Evolutionary conservation across 129 eudicot genomes (phyloP), one percentile per base, ranked within the genome.

Genomic region (Centella asiatica): DNA sequence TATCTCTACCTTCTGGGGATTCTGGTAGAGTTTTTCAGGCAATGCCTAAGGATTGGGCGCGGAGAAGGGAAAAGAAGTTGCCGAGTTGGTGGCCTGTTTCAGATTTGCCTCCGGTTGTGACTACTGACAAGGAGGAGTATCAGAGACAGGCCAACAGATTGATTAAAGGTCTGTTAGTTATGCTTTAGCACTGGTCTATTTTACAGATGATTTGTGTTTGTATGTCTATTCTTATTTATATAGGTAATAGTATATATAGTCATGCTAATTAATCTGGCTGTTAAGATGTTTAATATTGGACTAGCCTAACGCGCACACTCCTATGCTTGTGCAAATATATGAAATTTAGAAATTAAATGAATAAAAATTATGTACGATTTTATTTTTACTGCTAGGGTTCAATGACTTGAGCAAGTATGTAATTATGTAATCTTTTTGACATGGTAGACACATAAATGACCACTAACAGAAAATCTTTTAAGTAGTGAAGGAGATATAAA

Each of bases 31-130:
- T 25, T 69, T 59, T 66, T 8, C 54, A 44, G 28, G 40, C 57
- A n/a, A 45, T 62, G 70, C 23, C 60, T 60, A 74, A 37, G 54
- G 72, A 53, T 17, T 66, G 76, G 84, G 74, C 44, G 64, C 75
- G 39, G 47, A 60, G 69, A 25, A 57, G 34, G 71, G 60, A 44
- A 69, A 66, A 67, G 61, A 80, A 79, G 72, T 76, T 90, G 80
- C 97, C 97, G 9, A 72, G 69, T 73, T 90, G 97, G 97, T 90
- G 97, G 97, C 97, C 97, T 18, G 72, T 20, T 2, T 24, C 76
- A 28, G 58, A 19, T 50, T 50, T 66, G 27, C 60, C 83, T 5
- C 78, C 74, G 2, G 81, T 75, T 31, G 67, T 57, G 22, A 77
- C 50, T 4, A 66, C 49, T 15, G 69, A 73, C 34, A 83, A 72